Evolutionary conservation across 306 rosid genomes (phyloP), one percentile per base, ranked within the genome.

Genomic region (Datisca glomerata): DNA sequence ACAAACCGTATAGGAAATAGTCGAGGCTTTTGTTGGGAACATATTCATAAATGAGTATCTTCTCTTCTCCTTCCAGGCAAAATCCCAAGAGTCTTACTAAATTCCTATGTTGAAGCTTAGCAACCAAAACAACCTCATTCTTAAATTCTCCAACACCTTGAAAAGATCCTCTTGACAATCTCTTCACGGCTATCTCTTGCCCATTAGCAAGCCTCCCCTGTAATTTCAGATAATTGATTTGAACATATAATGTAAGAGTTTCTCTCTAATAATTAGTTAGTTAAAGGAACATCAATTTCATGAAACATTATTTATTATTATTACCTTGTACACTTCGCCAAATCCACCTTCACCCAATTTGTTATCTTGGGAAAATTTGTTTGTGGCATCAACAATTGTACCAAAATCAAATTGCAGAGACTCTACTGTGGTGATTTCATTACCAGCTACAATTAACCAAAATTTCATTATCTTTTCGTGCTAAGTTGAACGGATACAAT

Each of bases 21-120:
- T 65, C 71, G 12, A 65, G 71, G 34, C 71, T 65, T 46, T 51
- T 57, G 66, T 65, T 65, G 8, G 53, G 29, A 9, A 52, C 41
- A 22, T 24, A 27, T 52, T 65, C 66, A 21, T 65, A 65, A 3
- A 65, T 9, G 17, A 65, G 50, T 8, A 59, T 17, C 51, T 43
- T 59, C 11, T 59, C 65, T 17, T 13, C 39, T 49, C 52, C 31
- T 49, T 50, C 51, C 18, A 46, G 33, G 52, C 51, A 59, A 50
- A 50, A 59, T 6, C 65, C 65, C 18, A 50, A 19, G 21, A 59
- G 22, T 29, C 57, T 49, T n/a, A 45, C 51, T 23, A 59, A 25
- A 15, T 59, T 59, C 44, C 52, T 33, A 15, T 59, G 65, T 22
- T 59, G 46, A 50, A 59, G 65, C 43, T 59, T 24, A 18, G 65